Evolutionary conservation across 2,329 filamentous ascomycete genomes (phyloP), one percentile per base, ranked within the genome.

Genomic region (Allantophomopsis cytisporea): DNA sequence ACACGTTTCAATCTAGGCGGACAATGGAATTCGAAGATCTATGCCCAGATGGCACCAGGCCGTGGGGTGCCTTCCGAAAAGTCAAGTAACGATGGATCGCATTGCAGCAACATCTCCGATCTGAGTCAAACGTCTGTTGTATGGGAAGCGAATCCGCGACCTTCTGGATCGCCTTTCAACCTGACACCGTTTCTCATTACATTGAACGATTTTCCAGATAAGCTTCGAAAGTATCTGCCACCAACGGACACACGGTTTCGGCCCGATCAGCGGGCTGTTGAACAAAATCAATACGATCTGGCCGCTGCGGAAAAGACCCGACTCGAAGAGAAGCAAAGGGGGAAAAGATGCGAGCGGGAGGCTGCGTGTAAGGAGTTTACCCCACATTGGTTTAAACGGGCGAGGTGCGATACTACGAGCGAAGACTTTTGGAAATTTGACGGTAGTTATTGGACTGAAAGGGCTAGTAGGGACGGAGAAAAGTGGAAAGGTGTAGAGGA

Each of bases 21-120:
- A 1, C 79, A 87, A 31, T 98, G 91, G 91, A 96, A 96, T 60
- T 91, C 93, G 55, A 93, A 89, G 61, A 80, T 98, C 42, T 98
- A 95, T 56, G 91, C 89, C 5, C 83, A 91, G 20, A 71, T 89
- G 47, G 95, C 88, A 0, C 88, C 89, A 1, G 91, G 89, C 5
- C 4, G 7, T 20, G 18, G 7, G 4, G 18, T 7, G 18, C 18
- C 18, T 4, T 7, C 7, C 18, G 7, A 4, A 20, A 20, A 20
- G 18, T 20, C 18, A 20, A 7, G 7, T 20, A 4, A 20, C 7
- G 18, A 20, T 20, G 4, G 18, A 4, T 4, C 18, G 7, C 4
- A 7, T 20, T 7, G 7, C 18, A 20, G 7, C 7, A 95, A 82
- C 55, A 73, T 68, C 49, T 70, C 55, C 58, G 84, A 74, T 54